phyloP scores from a whole-genome alignment of 2,329 filamentous ascomycete species.

The Coleophoma eucalyptorum region DNA sequence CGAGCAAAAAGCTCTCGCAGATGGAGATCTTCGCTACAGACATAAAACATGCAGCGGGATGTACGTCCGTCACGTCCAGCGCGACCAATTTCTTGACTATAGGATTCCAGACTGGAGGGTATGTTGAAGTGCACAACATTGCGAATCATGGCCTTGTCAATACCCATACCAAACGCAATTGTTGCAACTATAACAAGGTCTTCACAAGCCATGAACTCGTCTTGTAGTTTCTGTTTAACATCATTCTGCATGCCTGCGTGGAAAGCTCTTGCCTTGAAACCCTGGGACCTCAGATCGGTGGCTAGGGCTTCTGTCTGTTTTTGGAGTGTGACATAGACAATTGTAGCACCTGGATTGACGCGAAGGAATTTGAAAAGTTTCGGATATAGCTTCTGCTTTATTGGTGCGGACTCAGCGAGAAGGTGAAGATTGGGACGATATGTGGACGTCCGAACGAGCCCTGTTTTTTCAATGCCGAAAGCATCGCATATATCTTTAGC shows the following conservation, averaged over 20 bases:
- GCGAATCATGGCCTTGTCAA: constrained; percentile 51
- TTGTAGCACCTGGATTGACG: constrained; percentile 47
- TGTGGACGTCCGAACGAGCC: constrained; percentile 54
- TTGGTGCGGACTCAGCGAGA: constrained; percentile 39
- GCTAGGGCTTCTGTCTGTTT: constrained; percentile 45
- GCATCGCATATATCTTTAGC: constrained; percentile 48
- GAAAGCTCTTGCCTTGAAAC: constrained; percentile 40
- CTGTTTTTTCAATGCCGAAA: constrained; percentile 43
- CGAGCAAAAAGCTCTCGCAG: constrained; percentile 56
- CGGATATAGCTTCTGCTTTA: constrained; percentile 40
- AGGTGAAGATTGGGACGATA: constrained; percentile 53
- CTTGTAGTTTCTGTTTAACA: constrained; percentile 42
- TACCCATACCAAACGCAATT: constrained; percentile 58
- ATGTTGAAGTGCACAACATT: constrained; percentile 51
- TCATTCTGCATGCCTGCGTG: constrained; percentile 46
- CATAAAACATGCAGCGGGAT: constrained; percentile 54
- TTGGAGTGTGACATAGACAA: constrained; percentile 59
- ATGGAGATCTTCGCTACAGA: constrained; percentile 54
- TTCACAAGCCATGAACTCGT: constrained; percentile 44
- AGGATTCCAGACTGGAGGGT: constrained; percentile 49
- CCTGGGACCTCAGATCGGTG: constrained; percentile 27
- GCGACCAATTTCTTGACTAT: constrained; percentile 54
- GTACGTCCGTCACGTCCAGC: constrained; percentile 48
- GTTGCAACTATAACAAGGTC: constrained; percentile 48
- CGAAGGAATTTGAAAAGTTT: constrained; percentile 44